Evolutionary conservation across 495 filamentous ascomycete species (phyloP).

Genomic region (Annulohypoxylon bovei): DNA sequence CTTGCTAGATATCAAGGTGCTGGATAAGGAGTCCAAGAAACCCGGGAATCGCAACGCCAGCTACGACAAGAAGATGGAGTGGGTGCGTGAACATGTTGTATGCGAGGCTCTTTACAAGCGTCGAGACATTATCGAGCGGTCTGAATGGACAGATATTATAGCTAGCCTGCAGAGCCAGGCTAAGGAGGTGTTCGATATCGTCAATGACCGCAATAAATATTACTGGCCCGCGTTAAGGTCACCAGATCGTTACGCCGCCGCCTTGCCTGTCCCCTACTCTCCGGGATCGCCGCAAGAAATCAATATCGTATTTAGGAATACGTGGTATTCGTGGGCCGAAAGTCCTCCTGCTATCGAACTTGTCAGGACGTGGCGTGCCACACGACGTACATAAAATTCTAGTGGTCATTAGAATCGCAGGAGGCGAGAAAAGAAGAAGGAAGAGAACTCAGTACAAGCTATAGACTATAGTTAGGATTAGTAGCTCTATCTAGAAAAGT

Average conservation of each 20-base stretch:
- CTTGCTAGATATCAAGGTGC: slow-evolving; percentile 8
- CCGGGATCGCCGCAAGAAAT: slow-evolving; percentile 5
- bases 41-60: slow-evolving; percentile 1
- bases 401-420: too few species aligned
- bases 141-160: slow-evolving; percentile 4
- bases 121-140: slow-evolving; percentile 29
- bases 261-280: background rate
- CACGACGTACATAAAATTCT: too few species aligned
- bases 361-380: background rate
- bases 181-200: background rate
- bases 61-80: slow-evolving; percentile 30
- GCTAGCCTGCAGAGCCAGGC: background rate
- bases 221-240: slow-evolving; percentile 16
- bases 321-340: slow-evolving; percentile 24
- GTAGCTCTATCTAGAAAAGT: background rate
- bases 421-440: too few species aligned
- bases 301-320: background rate
- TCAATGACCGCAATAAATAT: slow-evolving; percentile 2
- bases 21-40: slow-evolving; percentile 12
- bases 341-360: slow-evolving; percentile 10
- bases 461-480: background rate
- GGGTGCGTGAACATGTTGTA: slow-evolving; percentile 10
- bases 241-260: background rate
- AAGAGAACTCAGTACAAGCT: too few species aligned
- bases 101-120: slow-evolving; percentile 22